Base-by-base conservation (phyloP, 1,284 basidiomycete genomes). In the Sparassis latifolia region DNA sequence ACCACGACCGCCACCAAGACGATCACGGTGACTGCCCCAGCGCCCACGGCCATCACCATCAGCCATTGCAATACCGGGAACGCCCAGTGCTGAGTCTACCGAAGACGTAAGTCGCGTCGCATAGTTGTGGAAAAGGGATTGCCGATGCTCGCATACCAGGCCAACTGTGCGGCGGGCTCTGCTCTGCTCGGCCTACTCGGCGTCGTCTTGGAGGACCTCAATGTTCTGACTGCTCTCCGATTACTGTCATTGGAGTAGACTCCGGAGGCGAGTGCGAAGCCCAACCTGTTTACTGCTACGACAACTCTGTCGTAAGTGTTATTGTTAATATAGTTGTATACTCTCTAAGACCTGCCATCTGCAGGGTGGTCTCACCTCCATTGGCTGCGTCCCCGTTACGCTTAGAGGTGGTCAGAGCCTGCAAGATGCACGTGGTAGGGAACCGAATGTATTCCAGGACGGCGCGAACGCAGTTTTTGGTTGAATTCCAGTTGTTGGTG, bases 1-100 rank as follows among this genome's bases (percentile, higher is more conserved):
- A 49, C 49, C 7, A 49, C 51, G 10, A 39, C 50, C 20, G 42
- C 44, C 40, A 54, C 56, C 27, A 40, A 12, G 30, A 62, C 61
- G 10, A 45, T 57, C 42, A 58, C 58, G 6, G 53, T 47, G 32
- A 53, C 54, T 30, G 47, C 49, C 2, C 53, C 62, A n/a, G 47
- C 49, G 32, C 33, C 60, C 29, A 52, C 57, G 29, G 48, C 48
- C 35, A 53, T 49, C 43, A 43, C 58, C 10, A 50, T 45, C 9
- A 49, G 60, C 50, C 38, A 52, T 44, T 67, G 65, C 59, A 55
- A 53, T 52, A 59, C 59, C 12, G 62, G 62, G 29, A 33, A 53
- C 44, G 40, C 64, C 31, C 64, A 66, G 58, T 68, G 67, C 61
- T 68, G 67, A 43, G 47, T 30, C 38, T 7, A 42, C 47, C 28